These are phyloP conservation scores for Leccinum pachyderme DNA, from an alignment of 1,284 basidiomycete genomes.

Conservation along the genomic window DNA sequence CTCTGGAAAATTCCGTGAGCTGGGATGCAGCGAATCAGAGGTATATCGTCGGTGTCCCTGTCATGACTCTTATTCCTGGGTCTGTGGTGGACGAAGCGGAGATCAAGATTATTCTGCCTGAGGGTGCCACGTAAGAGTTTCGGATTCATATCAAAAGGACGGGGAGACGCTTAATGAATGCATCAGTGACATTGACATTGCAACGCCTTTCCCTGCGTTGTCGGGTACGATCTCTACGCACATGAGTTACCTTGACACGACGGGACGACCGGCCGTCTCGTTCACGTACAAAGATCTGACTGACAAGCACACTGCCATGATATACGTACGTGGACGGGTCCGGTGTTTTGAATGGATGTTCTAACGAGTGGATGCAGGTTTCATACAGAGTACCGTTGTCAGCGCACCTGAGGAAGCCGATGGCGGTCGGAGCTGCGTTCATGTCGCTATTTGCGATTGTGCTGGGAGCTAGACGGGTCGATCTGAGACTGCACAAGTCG, in stretches of 20 bases:
- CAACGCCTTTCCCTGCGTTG: conserved; percentile 76
- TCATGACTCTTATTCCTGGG: conserved; percentile 81
- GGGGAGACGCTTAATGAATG: conserved; percentile 6
- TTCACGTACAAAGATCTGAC: conserved; percentile 77
- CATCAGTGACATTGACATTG: conserved; percentile 72
- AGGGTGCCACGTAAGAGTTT: conserved; percentile 81
- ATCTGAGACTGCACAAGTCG: conserved; percentile 61
- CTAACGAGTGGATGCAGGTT: conserved; percentile 53
- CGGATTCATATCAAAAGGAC: conserved; percentile 14
- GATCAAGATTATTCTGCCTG: conserved; percentile 83
- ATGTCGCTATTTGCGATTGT: conserved; percentile 63
- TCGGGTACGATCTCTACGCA: conserved; percentile 61
- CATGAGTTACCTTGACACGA: conserved; percentile 92
- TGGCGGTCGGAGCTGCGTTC: conserved; percentile 70
- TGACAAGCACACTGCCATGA: conserved; percentile 71
- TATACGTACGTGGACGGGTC: conserved; percentile 57
- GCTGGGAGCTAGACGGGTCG: conserved; percentile 60
- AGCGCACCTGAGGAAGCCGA: conserved; percentile 81
- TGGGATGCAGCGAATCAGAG: conserved; percentile 58
- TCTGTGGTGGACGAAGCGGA: conserved; percentile 82
- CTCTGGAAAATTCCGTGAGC: conserved; percentile 70
- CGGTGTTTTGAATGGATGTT: conserved; percentile 6
- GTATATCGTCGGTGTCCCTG: conserved; percentile 80
- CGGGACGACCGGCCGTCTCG: conserved; percentile 78
- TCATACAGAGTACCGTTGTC: conserved; percentile 78